Evolutionary conservation across 768 basidiomycete genomes (phyloP), one percentile per base, ranked within the genome.

Genomic region (Collybiopsis confluens): DNA sequence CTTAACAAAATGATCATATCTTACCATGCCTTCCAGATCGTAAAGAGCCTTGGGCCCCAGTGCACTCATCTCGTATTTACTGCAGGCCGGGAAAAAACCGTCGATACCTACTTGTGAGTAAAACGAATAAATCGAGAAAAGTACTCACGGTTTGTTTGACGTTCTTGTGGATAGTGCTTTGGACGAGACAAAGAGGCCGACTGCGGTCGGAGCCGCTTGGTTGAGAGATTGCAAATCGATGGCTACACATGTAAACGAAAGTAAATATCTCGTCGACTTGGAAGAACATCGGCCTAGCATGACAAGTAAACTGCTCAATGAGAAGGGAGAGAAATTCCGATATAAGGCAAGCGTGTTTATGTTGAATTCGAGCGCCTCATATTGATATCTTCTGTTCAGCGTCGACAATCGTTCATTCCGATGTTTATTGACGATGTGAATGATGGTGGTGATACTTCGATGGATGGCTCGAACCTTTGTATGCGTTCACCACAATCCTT

Each of bases 11-110:
- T n/a, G n/a, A n/a, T n/a, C n/a, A n/a, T n/a, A n/a, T n/a, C n/a
- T 33, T 45, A 15, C 5, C 24, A 11, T 23, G 16, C 27, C n/a
- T 24, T 16, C 18, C 28, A 88, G 84, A 78, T 88, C 42, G 68
- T 87, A 55, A 71, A 75, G 48, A 79, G 88, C 51, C 80, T 88
- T 18, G 82, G 86, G 26, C 81, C 84, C 63, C 80, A 79, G 18
- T 85, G 91, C 59, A 92, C 90, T 4, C 92, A 92, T 66, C 81
- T 95, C 54, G 81, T 95, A 6, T 94, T 78, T 68, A 95, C 93
- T 75, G 86, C 90, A 55, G 92, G 92, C 1, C 65, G 82, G 20
- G 78, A 82, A 64, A 85, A 85, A 57, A 95, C 92, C 2, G 63
- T 92, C 41, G 78, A 75, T 20, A 82, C 83, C 37, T 90, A 89